Conservation (phyloP, 2,329 filamentous ascomycete genomes). For the Xylaria sp. region DNA sequence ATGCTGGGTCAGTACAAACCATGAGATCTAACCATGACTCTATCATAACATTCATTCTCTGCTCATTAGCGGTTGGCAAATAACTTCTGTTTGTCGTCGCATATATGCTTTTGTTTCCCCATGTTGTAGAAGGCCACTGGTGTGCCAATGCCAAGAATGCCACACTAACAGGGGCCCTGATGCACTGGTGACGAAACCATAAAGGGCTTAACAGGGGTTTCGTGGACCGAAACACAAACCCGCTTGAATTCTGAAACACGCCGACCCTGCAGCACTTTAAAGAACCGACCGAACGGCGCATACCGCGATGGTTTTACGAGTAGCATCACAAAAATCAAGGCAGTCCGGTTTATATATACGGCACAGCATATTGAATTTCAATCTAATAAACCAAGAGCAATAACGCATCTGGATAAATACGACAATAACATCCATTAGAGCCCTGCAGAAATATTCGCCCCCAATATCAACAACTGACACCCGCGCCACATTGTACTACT, state of each 20-base stretch:
- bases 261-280: constrained; percentile 15
- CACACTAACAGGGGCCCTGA: constrained; percentile 21
- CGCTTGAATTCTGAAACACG: constrained; percentile 32
- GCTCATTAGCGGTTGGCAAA: background rate
- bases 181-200: constrained; percentile 31
- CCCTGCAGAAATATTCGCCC: background rate
- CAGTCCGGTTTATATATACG: background rate
- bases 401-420: background rate
- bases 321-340: background rate
- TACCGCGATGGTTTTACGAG: background rate
- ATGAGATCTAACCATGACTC: background rate
- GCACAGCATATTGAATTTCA: background rate
- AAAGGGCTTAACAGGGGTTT: constrained; percentile 25
- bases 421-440: background rate
- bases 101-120: no score
- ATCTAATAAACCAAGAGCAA: background rate
- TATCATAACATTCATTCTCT: background rate
- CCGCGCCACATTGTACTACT: background rate
- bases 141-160: constrained; percentile 25
- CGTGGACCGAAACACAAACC: constrained; percentile 26
- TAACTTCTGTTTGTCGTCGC: background rate
- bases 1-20: background rate
- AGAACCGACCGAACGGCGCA: background rate
- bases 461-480: background rate
- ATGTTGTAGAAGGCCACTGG: background rate